Evolutionary conservation across 1,139 yeast species (phyloP).

Genomic region (Kodamaea arcana): DNA sequence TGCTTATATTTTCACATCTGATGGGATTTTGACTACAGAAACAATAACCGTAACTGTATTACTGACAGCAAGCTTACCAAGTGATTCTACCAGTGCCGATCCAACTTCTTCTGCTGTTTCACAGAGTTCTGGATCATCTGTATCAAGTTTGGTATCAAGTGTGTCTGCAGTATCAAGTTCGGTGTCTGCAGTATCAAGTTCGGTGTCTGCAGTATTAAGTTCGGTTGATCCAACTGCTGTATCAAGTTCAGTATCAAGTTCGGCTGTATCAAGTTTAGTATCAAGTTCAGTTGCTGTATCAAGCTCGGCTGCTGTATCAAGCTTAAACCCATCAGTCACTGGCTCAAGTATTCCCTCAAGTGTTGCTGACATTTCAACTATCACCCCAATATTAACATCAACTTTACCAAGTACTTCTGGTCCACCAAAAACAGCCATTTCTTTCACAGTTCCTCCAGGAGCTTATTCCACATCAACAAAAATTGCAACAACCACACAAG

Average conservation of each 20-base stretch:
- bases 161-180: not conserved
- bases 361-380: constrained; percentile 3
- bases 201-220: not conserved
- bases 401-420: constrained; percentile 2
- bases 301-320: constrained; percentile 1
- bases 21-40: constrained; percentile 33
- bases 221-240: constrained; percentile 3
- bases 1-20: constrained; percentile 31
- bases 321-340: constrained; percentile 5
- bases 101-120: constrained; percentile 2
- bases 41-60: constrained; percentile 16
- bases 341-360: constrained; percentile 5
- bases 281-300: not conserved
- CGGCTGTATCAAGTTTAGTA: not conserved
- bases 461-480: constrained; percentile 22
- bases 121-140: not conserved
- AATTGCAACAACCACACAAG: constrained; percentile 10
- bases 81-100: constrained; percentile 3
- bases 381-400: constrained; percentile 5
- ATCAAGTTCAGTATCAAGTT: not conserved
- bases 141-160: constrained; percentile 1
- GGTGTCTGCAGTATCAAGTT: not conserved
- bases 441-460: constrained; percentile 18
- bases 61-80: constrained; percentile 6
- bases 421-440: constrained; percentile 6